Base-by-base conservation (phyloP, 73 alveolate species). In the Paramecium sexaurelia region DNA sequence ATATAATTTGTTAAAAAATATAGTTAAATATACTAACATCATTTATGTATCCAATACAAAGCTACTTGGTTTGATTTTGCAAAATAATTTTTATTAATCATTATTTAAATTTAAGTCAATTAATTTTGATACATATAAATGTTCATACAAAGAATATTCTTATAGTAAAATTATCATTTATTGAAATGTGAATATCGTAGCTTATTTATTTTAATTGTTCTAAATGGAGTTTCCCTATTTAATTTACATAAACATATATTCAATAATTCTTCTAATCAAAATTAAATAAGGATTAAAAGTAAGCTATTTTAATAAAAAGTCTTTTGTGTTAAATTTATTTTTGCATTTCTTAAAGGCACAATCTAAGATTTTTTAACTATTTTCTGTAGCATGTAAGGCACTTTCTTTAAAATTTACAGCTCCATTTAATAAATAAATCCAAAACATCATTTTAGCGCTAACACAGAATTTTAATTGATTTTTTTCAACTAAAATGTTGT, bases 281-380 rank as follows among this genome's bases (percentile, higher is more conserved):
- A 71, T 36, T 33, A 71, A 19, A 6, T 71, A 71, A n/a, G 86
- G 86, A 71, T 71, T 71, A 71, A 35, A 71, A 35, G 86, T 36
- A 13, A 71, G 6, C 22, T 71, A 35, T 35, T 71, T 37, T 33
- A 71, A 17, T 37, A 71, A 35, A n/a, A 33, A 36, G 26, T 71
- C 86, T 17, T 71, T 37, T 8, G 86, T 35, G 11, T 15, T 17
- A 20, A 36, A 11, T 71, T 36, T 71, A n/a, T 40, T 71, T 36
- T 71, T 61, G 43, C 43, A 61, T 29, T 61, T 61, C 11, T 13
- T 32, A 61, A 61, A 61, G 20, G 83, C 83, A 26, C 83, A 26
- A 26, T 61, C 83, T 2, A 61, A 19, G 2, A 61, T 29, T 61
- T 61, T 61, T 61, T 61, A 32, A 29, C 47, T 61, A 10, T 61